Base-by-base conservation (phyloP, 1,284 basidiomycete genomes). In the Trichosporon sp. region DNA sequence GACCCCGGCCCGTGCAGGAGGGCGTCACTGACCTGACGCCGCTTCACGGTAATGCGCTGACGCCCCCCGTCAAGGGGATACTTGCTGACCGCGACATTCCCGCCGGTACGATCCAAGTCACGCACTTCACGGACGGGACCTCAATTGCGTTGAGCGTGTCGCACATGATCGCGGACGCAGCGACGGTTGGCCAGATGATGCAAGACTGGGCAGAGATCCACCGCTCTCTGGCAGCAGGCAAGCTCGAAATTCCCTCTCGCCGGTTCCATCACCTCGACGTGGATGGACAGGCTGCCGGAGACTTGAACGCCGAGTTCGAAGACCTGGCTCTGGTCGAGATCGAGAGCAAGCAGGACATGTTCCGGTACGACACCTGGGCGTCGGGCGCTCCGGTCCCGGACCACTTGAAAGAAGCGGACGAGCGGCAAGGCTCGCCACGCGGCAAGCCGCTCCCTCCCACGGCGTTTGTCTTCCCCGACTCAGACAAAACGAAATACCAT, bases 371-470 rank as follows among this genome's bases (percentile, higher is more conserved):
- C 66, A 16, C 51, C 19, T 73, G 72, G 72, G 70, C 70, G 8
- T 31, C 67, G 1, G 64, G 35, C 14, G 31, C 48, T n/a, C 66
- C 59, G 11, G 46, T 37, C 7, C 66, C 69, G 0, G 32, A 43
- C 1, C 12, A 66, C 19, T 16, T 70, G 8, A 54, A 56, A 8
- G 68, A 65, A 7, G 74, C 61, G 14, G 76, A 80, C 63, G 74
- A 68, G 3, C 68, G 63, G n/a, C 32, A 38, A 4, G 70, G 69
- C 7, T n/a, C 67, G n/a, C 69, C 66, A 32, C 64, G 80, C 16
- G 84, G 83, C 2, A 75, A 68, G 0, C 76, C 80, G 4, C 76
- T 85, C 43, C 84, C 85, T 0, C 87, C 86, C 85, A 65, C 72
- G 0, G 79, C 84, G 7, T 26, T 54, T 82, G 83, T 85, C 64